Percentiles rank a stretch among this genome's conserved stretches.
Conservation (phyloP, 1,139 yeast species). For the Entelexis paramagnoliae region DNA sequence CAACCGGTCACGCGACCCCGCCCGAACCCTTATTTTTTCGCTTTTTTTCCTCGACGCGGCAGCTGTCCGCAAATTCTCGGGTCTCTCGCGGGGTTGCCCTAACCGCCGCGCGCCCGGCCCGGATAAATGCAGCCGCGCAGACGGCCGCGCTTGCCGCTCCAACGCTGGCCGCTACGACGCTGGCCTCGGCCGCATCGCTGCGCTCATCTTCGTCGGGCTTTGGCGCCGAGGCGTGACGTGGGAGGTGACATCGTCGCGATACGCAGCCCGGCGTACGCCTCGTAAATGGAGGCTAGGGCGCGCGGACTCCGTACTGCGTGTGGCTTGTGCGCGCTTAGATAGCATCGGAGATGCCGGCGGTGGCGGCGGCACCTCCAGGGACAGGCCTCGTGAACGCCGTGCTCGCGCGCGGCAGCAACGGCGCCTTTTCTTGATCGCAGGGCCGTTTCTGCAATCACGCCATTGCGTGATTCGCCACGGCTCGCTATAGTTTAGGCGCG, state of each 20-base stretch:
- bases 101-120: background rate
- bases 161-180: background rate
- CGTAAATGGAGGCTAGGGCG: background rate
- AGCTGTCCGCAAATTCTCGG: background rate
- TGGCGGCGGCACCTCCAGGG: constrained; percentile 4
- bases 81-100: background rate
- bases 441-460: too few species aligned
- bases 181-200: too few species aligned
- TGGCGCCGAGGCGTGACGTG: too few species aligned
- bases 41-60: background rate
- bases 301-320: too few species aligned
- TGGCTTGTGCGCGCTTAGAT: too few species aligned
- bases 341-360: background rate
- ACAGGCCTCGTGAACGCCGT: too few species aligned
- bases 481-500: too few species aligned
- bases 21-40: background rate
- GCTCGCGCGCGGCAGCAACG: too few species aligned
- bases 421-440: too few species aligned
- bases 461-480: too few species aligned
- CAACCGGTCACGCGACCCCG: background rate
- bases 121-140: background rate
- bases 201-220: too few species aligned
- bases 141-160: background rate
- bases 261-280: constrained; percentile 1
- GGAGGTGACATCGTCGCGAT: too few species aligned